Percentiles rank a stretch among this genome's conserved stretches.
These are phyloP conservation scores for Gracilaria caudata DNA, from an alignment of 23 red algal species.

Conservation along the genomic window DNA sequence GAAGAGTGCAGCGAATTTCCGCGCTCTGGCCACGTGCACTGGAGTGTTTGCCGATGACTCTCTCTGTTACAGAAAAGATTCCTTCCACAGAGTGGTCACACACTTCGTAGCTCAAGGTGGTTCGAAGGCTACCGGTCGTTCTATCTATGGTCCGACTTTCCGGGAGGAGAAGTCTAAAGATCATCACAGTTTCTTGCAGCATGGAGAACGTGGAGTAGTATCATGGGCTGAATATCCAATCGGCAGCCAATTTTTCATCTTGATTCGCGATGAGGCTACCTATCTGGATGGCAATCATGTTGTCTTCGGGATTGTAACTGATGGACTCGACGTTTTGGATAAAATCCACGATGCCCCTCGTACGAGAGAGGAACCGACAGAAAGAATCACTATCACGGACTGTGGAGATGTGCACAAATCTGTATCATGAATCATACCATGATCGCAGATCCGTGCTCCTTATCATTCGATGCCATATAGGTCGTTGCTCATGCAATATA, in stretches of 20 bases:
- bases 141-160: conserved; percentile 72
- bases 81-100: conserved; percentile 82
- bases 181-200: conserved; percentile 72
- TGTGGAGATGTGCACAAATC: conserved; percentile 57
- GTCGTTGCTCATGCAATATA: neutral
- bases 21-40: conserved; percentile 69
- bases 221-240: conserved; percentile 88
- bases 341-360: conserved; percentile 68
- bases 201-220: conserved; percentile 63
- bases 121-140: conserved; percentile 67
- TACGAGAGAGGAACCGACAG: conserved; percentile 50
- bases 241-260: conserved; percentile 91
- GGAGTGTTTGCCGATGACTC: conserved; percentile 68
- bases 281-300: conserved; percentile 91
- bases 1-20: conserved; percentile 84
- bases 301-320: conserved; percentile 85
- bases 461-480: neutral
- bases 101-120: conserved; percentile 87
- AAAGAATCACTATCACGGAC: conserved; percentile 47
- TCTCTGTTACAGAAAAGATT: conserved; percentile 66
- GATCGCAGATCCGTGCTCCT: neutral
- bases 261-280: conserved; percentile 53
- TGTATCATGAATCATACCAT: neutral
- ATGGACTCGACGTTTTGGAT: conserved; percentile 75
- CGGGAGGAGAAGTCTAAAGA: conserved; percentile 63